These are phyloP conservation scores for Pharus latifolius DNA, from an alignment of 176 grass and related monocot genomes.

Conservation along the genomic window DNA sequence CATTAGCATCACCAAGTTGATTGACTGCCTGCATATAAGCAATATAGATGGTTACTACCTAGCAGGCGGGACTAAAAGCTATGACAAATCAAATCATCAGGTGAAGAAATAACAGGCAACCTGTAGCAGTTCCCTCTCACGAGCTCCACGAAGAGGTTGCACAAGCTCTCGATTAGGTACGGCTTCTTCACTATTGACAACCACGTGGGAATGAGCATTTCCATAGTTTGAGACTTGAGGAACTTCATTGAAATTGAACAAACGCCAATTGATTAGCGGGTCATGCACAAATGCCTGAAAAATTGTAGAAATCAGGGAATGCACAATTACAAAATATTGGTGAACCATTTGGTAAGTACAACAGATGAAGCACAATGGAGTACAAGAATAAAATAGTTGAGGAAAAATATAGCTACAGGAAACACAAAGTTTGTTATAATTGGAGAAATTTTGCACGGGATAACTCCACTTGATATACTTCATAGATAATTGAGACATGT, in stretches of 20 bases:
- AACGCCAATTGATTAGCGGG: conserved; percentile 91
- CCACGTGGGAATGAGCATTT: conserved; percentile 50
- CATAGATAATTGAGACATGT: too few species aligned
- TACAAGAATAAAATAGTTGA: background rate
- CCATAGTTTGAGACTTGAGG: conserved; percentile 86
- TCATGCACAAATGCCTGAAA: conserved; percentile 98
- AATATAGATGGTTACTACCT: conserved; percentile 3
- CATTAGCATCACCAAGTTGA: conserved; percentile 95
- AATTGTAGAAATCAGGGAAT: background rate
- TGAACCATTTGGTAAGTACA: conserved; percentile 1
- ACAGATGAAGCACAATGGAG: background rate
- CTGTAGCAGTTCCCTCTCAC: conserved; percentile 85
- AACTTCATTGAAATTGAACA: conserved; percentile 99
- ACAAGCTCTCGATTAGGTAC: conserved; percentile 41
- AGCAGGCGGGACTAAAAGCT: background rate
- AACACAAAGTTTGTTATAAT: too few species aligned
- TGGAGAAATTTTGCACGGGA: too few species aligned
- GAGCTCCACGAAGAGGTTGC: conserved; percentile 76
- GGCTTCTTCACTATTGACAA: conserved; percentile 77
- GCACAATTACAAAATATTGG: background rate
- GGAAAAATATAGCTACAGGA: background rate
- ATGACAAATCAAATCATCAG: background rate
- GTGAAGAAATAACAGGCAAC: conserved; percentile 26
- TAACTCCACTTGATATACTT: too few species aligned
- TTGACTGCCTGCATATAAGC: conserved; percentile 56